These are phyloP conservation scores for Ustilago shanxiensis DNA, from an alignment of 1,284 basidiomycete genomes.

Conservation along the genomic window DNA sequence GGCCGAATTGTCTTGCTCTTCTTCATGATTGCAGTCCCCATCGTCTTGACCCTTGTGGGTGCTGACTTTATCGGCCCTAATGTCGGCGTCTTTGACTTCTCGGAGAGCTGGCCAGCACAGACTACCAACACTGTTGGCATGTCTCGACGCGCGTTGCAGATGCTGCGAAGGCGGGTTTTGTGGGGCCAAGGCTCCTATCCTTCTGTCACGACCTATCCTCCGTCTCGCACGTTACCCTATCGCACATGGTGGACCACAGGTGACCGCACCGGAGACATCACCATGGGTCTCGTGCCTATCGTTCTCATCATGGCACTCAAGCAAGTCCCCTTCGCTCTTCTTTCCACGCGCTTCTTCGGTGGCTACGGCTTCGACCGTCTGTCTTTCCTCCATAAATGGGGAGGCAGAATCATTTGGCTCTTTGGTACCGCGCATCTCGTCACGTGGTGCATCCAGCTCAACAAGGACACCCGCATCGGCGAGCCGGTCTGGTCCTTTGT, in stretches of 20 bases:
- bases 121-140: slow-evolving; percentile 36
- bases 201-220: slow-evolving; percentile 54
- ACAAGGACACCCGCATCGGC: slow-evolving; percentile 73
- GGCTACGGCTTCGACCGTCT: slow-evolving; percentile 84
- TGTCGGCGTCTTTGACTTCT: slow-evolving; percentile 66
- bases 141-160: slow-evolving; percentile 27
- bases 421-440: slow-evolving; percentile 79
- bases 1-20: slow-evolving; percentile 58
- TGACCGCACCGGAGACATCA: slow-evolving; percentile 80
- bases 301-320: slow-evolving; percentile 84
- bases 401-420: slow-evolving; percentile 81
- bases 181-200: slow-evolving; percentile 63
- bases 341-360: slow-evolving; percentile 79
- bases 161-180: slow-evolving; percentile 43
- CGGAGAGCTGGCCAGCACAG: slow-evolving; percentile 50
- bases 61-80: slow-evolving; percentile 81
- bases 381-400: slow-evolving; percentile 79
- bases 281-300: slow-evolving; percentile 83
- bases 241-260: slow-evolving; percentile 85
- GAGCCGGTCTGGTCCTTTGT: slow-evolving; percentile 76
- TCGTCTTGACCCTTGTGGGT: slow-evolving; percentile 74
- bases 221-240: slow-evolving; percentile 76
- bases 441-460: slow-evolving; percentile 82
- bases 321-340: slow-evolving; percentile 82
- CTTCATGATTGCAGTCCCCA: slow-evolving; percentile 57